A percentile compares a stretch with the other conserved stretches of the same genome.
These are phyloP conservation scores for Aurifilum marmelostoma DNA, from an alignment of 2,329 filamentous ascomycete species.

Conservation along the genomic window DNA sequence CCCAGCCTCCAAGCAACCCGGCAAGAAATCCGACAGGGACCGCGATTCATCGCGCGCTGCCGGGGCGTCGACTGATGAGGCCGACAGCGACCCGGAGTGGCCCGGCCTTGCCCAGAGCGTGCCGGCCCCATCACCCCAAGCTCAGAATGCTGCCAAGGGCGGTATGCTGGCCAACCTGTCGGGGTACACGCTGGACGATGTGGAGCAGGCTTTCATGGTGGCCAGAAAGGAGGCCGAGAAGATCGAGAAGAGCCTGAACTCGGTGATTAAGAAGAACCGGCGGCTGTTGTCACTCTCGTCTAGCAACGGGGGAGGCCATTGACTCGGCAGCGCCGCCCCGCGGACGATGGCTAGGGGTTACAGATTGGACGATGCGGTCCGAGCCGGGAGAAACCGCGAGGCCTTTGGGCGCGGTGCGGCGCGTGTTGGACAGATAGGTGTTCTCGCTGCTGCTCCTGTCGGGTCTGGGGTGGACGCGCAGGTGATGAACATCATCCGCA, in stretches of 20 bases:
- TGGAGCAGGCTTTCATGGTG: constrained; percentile 57
- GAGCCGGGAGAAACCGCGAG: constrained; percentile 19
- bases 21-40: constrained; percentile 18
- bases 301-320: constrained; percentile 28
- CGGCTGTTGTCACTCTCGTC: constrained; percentile 48
- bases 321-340: constrained; percentile 21
- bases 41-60: constrained; percentile 13
- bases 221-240: constrained; percentile 64
- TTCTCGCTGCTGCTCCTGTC: constrained; percentile 18
- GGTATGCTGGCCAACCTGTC: constrained; percentile 52
- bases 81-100: constrained; percentile 16
- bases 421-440: constrained; percentile 15
- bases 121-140: constrained; percentile 16
- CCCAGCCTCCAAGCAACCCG: constrained; percentile 18
- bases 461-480: constrained; percentile 23
- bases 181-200: constrained; percentile 65
- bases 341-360: neutral
- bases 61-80: neutral
- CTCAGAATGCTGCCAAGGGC: constrained; percentile 27
- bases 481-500: constrained; percentile 18
- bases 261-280: constrained; percentile 63
- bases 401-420: constrained; percentile 23
- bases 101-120: constrained; percentile 26
- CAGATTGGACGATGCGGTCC: constrained; percentile 1
- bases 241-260: constrained; percentile 64